Conservation (phyloP, 2,329 filamentous ascomycete species). For the Phoma sp. region DNA sequence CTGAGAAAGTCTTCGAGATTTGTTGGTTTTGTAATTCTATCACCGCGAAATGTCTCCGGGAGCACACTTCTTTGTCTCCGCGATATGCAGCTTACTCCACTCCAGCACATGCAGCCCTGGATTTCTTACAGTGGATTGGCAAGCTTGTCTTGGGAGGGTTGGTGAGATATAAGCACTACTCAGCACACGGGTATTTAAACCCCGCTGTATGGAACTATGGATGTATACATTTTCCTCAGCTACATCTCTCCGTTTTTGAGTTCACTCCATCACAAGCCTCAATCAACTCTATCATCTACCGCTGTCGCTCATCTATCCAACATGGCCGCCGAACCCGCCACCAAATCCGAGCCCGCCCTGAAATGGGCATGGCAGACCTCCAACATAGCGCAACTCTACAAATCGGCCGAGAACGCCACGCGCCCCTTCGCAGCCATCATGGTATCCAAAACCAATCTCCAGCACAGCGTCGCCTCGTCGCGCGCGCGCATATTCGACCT, state of each 20-base stretch:
- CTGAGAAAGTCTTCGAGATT: background rate
- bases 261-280: too few species aligned
- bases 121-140: background rate
- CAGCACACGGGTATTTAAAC: background rate
- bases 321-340: background rate
- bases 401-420: constrained; percentile 28
- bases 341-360: background rate
- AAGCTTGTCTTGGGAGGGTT: too few species aligned
- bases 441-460: background rate
- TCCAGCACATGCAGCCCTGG: background rate
- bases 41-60: background rate
- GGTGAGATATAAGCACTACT: background rate
- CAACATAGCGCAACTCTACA: constrained; percentile 25
- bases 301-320: background rate
- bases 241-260: too few species aligned
- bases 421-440: constrained; percentile 25
- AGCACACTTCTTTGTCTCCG: background rate
- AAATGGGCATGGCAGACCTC: background rate
- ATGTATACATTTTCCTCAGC: too few species aligned
- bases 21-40: background rate
- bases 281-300: background rate
- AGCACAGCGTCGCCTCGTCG: constrained; percentile 5
- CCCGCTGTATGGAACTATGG: too few species aligned
- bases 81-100: background rate
- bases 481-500: constrained; percentile 28